phyloP scores from a whole-genome alignment of 805 yeast species.

The Kodamaea fukazawae region DNA sequence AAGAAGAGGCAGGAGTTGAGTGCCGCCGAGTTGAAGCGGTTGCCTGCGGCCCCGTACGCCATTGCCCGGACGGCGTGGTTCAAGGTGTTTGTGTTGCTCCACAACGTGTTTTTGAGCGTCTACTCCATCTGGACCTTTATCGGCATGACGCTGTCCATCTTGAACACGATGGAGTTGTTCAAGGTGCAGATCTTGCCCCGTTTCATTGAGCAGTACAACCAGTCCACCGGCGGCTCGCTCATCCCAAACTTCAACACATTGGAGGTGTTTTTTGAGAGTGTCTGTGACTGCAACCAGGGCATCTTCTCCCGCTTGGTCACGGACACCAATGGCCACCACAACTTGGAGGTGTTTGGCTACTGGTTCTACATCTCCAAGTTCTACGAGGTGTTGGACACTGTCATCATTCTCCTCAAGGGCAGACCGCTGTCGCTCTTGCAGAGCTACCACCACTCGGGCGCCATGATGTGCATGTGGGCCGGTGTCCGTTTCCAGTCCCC shows the following conservation, averaged over 20 bases:
- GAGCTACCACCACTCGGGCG: slow-evolving; percentile 77
- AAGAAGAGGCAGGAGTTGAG: slow-evolving; percentile 18
- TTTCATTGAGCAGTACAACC: slow-evolving; percentile 6
- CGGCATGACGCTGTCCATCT: slow-evolving; percentile 58
- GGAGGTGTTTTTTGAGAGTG: slow-evolving; percentile 55
- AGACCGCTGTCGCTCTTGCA: slow-evolving; percentile 64
- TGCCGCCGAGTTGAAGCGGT: slow-evolving; percentile 27
- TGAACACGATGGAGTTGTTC: slow-evolving; percentile 32
- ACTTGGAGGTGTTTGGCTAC: slow-evolving; percentile 58
- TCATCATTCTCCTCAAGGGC: slow-evolving; percentile 65
- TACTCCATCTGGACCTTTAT: slow-evolving; percentile 70
- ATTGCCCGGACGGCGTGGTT: slow-evolving; percentile 46
- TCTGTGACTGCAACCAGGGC: slow-evolving; percentile 60
- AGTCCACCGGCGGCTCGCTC: neutral
- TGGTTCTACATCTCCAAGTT: slow-evolving; percentile 68
- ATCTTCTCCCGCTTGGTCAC: slow-evolving; percentile 42
- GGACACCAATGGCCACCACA: slow-evolving; percentile 19
- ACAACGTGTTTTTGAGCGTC: slow-evolving; percentile 59
- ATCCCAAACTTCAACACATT: slow-evolving; percentile 16
- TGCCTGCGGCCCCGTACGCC: slow-evolving; percentile 53
- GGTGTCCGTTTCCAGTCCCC: slow-evolving; percentile 69
- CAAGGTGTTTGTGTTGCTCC: slow-evolving; percentile 55
- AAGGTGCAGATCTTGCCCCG: slow-evolving; percentile 15
- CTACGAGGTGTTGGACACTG: slow-evolving; percentile 69
- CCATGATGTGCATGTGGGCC: slow-evolving; percentile 80